Evolutionary conservation across 2,329 filamentous ascomycete species (phyloP).

Genomic region (Aureobasidium sp.): DNA sequence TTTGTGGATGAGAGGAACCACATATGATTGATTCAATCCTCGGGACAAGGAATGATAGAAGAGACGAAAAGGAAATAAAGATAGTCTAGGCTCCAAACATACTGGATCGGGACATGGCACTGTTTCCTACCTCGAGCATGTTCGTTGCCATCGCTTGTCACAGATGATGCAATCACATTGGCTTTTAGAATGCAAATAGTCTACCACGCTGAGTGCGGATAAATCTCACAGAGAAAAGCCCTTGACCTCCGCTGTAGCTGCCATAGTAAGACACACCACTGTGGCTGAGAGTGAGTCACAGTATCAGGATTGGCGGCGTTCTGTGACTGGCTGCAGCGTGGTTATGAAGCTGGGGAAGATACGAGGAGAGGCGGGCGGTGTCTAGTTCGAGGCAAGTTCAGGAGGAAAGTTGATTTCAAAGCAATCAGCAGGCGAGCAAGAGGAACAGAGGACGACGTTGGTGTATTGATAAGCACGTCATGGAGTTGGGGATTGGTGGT

Average conservation of each 20-base stretch:
- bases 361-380: not conserved
- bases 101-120: not conserved
- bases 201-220: not conserved
- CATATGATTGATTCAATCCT: not conserved
- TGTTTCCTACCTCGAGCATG: not conserved
- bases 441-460: not conserved
- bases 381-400: not conserved
- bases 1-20: not conserved
- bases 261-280: not conserved
- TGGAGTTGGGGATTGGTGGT: not conserved
- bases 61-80: not conserved
- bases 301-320: not conserved
- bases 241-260: not conserved
- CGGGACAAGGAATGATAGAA: not conserved
- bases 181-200: not conserved
- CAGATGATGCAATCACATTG: not conserved
- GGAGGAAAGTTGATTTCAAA: not conserved
- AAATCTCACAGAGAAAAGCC: too few species aligned
- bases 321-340: not conserved
- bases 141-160: not conserved
- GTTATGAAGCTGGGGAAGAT: not conserved
- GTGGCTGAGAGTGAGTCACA: not conserved
- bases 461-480: conserved; percentile 2
- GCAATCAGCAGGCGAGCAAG: not conserved
- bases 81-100: not conserved